phyloP scores from a whole-genome alignment of 441 rosid species.

The Adansonia rubrostipa region DNA sequence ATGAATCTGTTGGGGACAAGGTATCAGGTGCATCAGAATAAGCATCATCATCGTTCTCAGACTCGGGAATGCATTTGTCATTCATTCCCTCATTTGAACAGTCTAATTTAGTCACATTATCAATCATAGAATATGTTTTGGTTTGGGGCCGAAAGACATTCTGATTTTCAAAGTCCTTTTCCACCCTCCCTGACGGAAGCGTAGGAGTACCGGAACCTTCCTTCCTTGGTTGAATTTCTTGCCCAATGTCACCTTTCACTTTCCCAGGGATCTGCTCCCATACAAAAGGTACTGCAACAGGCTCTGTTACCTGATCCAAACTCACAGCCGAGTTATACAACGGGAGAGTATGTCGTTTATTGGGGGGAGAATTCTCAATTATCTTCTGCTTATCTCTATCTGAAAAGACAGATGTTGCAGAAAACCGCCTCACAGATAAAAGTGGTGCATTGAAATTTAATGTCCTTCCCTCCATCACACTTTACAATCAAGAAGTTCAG shows the following conservation, averaged over 20 bases:
- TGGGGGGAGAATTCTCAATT: conserved; percentile 32
- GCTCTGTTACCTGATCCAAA: conserved; percentile 72
- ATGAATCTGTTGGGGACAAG: conserved; percentile 51
- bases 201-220: conserved; percentile 37
- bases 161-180: conserved; percentile 36
- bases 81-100: conserved; percentile 31
- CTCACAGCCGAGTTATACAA: conserved; percentile 34
- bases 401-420: conserved; percentile 33
- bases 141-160: conserved; percentile 19
- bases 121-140: conserved; percentile 24
- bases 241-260: conserved; percentile 47
- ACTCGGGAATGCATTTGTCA: conserved; percentile 30
- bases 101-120: conserved; percentile 31
- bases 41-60: conserved; percentile 42
- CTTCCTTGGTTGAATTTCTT: conserved; percentile 37
- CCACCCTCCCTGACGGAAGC: conserved; percentile 47
- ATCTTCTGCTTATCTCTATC: conserved; percentile 36
- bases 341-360: conserved; percentile 34
- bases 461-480: conserved; percentile 66
- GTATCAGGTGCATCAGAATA: conserved; percentile 74
- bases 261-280: conserved; percentile 95
- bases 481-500: conserved; percentile 16
- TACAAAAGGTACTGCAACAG: conserved; percentile 80
- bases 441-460: conserved; percentile 81
- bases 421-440: conserved; percentile 71